A percentile compares a stretch with the other conserved stretches of the same genome.
Evolutionary conservation across 768 basidiomycete species (phyloP).

Genomic region (Clavaria fumosa): DNA sequence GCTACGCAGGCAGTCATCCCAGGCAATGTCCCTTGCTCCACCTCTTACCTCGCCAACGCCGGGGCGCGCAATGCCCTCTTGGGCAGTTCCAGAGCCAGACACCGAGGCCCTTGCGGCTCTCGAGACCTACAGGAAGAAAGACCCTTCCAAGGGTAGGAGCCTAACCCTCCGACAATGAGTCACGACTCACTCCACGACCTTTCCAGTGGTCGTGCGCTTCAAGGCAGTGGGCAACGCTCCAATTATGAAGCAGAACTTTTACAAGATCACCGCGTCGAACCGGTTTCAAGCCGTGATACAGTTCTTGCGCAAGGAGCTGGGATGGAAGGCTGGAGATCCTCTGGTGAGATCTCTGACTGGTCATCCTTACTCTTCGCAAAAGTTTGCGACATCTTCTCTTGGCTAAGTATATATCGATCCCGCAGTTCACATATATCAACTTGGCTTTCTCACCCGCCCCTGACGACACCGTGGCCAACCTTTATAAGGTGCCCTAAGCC

Average conservation of each 20-base stretch:
- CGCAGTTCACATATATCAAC: conserved; percentile 50
- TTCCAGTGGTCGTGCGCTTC: conserved; percentile 88
- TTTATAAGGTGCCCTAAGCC: conserved; percentile 40
- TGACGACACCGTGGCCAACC: conserved; percentile 65
- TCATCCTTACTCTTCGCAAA: conserved; percentile 12
- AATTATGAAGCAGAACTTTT: conserved; percentile 98
- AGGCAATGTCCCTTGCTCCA: neutral
- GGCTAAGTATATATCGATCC: too few relatives aligned
- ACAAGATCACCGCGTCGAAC: conserved; percentile 92
- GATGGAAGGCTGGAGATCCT: conserved; percentile 75
- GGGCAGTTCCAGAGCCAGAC: conserved; percentile 17
- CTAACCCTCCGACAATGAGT: neutral
- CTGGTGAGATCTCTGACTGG: conserved; percentile 35
- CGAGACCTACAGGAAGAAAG: conserved; percentile 79
- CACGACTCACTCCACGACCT: neutral
- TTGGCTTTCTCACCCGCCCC: conserved; percentile 71
- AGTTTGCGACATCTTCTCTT: too few relatives aligned
- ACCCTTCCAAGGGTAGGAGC: conserved; percentile 53
- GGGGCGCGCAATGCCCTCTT: conserved; percentile 14
- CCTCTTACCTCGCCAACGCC: conserved; percentile 2
- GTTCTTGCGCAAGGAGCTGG: conserved; percentile 79
- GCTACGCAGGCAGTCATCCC: neutral
- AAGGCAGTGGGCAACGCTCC: conserved; percentile 96
- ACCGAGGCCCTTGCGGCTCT: conserved; percentile 53
- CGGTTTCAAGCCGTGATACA: conserved; percentile 91